phyloP scores from a whole-genome alignment of 106 monocot genomes.

The Dioscorea zingiberensis region DNA sequence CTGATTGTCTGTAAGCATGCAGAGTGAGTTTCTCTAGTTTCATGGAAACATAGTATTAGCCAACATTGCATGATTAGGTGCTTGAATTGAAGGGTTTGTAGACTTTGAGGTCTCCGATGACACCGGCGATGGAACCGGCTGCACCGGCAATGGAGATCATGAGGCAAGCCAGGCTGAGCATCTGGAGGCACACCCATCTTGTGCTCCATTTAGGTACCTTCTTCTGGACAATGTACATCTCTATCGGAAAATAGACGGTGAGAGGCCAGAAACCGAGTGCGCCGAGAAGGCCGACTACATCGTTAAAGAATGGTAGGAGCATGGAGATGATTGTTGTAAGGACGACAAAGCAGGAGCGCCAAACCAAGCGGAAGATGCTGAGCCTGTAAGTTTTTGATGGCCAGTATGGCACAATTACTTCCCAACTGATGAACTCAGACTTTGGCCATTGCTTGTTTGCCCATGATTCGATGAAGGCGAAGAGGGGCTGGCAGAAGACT shows the following conservation, averaged over 20 bases:
- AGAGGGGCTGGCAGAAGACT: slow-evolving; percentile 89
- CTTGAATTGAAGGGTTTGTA: slow-evolving; percentile 67
- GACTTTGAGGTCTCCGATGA: slow-evolving; percentile 51
- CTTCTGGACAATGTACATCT: slow-evolving; percentile 83
- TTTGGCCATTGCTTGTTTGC: slow-evolving; percentile 41
- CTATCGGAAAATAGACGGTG: slow-evolving; percentile 86
- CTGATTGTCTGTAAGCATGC: too few species aligned
- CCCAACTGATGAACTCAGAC: slow-evolving; percentile 41
- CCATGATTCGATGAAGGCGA: slow-evolving; percentile 82
- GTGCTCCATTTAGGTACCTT: slow-evolving; percentile 56
- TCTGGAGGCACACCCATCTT: slow-evolving; percentile 71
- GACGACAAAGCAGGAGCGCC: slow-evolving; percentile 67
- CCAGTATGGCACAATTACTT: slow-evolving; percentile 21
- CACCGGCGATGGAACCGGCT: slow-evolving; percentile 65
- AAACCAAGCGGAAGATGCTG: slow-evolving; percentile 66
- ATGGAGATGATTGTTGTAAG: slow-evolving; percentile 74
- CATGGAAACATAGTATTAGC: too few species aligned
- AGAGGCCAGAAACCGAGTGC: slow-evolving; percentile 90
- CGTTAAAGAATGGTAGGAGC: slow-evolving; percentile 95
- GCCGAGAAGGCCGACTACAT: slow-evolving; percentile 85
- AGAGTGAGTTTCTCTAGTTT: too few species aligned
- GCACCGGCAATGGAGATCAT: slow-evolving; percentile 54
- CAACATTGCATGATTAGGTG: too few species aligned
- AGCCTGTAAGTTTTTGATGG: slow-evolving; percentile 15
- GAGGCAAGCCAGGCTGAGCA: slow-evolving; percentile 66